These are phyloP conservation scores for Jamesozyma lodderae DNA, from an alignment of 805 yeast species.

Conservation along the genomic window DNA sequence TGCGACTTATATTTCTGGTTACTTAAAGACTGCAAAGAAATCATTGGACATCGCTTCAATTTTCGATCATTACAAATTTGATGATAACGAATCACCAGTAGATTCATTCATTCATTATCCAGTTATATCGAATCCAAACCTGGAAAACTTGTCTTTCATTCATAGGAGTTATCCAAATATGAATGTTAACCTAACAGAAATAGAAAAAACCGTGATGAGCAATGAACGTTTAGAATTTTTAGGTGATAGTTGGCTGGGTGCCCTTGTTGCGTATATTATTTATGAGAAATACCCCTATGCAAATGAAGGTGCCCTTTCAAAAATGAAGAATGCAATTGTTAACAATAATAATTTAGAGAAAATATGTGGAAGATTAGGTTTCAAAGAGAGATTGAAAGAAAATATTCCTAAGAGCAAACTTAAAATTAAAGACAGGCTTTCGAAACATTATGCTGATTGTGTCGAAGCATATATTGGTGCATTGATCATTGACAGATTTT, in stretches of 20 bases:
- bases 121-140: slow-evolving; percentile 10
- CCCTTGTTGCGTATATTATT: slow-evolving; percentile 53
- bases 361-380: slow-evolving; percentile 55
- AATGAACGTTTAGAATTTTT: slow-evolving; percentile 79
- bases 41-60: slow-evolving; percentile 3
- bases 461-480: slow-evolving; percentile 92
- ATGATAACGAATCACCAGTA: slow-evolving; percentile 6
- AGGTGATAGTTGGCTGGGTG: slow-evolving; percentile 75
- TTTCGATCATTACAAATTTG: slow-evolving; percentile 8
- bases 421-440: slow-evolving; percentile 48
- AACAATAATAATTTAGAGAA: slow-evolving; percentile 58
- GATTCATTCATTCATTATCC: slow-evolving; percentile 14
- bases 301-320: slow-evolving; percentile 68
- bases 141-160: slow-evolving; percentile 18
- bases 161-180: slow-evolving; percentile 16
- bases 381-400: slow-evolving; percentile 44
- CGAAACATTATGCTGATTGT: slow-evolving; percentile 54
- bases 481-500: slow-evolving; percentile 40
- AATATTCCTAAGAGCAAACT: slow-evolving; percentile 38
- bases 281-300: slow-evolving; percentile 54
- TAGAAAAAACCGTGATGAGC: slow-evolving; percentile 11
- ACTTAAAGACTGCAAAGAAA: slow-evolving; percentile 1
- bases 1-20: slow-evolving; percentile 8
- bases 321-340: slow-evolving; percentile 54
- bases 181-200: slow-evolving; percentile 11